A percentile compares a stretch with the other conserved stretches of the same genome.
These are phyloP conservation scores for Balansia obtecta DNA, from an alignment of 2,329 filamentous ascomycete species.

Conservation along the genomic window DNA sequence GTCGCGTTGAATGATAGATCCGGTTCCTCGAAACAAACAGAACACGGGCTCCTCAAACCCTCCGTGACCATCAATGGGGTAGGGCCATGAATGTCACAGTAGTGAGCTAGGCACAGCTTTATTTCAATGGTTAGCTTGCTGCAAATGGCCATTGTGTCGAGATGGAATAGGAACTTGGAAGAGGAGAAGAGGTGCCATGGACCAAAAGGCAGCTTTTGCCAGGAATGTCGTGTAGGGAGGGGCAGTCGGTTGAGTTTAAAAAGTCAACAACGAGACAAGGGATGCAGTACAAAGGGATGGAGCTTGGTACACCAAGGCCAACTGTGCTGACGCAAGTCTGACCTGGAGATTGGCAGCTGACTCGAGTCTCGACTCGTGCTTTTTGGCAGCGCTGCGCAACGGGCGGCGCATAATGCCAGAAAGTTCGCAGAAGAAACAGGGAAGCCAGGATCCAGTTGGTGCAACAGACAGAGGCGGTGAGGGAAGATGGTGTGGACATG, in stretches of 20 bases:
- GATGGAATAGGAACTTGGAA: not conserved
- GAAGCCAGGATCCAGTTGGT: not conserved
- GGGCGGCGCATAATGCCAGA: not conserved
- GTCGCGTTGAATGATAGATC: conserved; percentile 2
- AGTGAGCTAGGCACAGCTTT: conserved; percentile 58
- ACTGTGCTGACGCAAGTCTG: not conserved
- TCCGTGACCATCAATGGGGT: conserved; percentile 60
- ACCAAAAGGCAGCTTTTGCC: not conserved
- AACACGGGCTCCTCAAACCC: conserved; percentile 48
- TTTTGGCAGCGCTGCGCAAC: conserved; percentile 1
- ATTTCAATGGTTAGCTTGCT: conserved; percentile 23
- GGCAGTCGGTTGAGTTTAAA: not conserved
- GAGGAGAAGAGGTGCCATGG: not conserved
- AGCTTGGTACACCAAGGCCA: not conserved
- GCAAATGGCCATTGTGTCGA: conserved; percentile 16
- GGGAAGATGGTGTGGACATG: conserved; percentile 7
- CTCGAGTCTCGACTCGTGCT: not conserved
- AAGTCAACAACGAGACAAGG: not conserved
- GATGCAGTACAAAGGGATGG: not conserved
- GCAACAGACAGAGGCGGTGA: conserved; percentile 7
- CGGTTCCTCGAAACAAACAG: conserved; percentile 40
- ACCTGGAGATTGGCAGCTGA: conserved; percentile 2
- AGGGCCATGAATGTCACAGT: conserved; percentile 58
- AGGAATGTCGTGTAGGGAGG: not conserved
- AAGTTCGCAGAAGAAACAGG: conserved; percentile 4